Evolutionary conservation across 2,329 filamentous ascomycete genomes (phyloP), one percentile per base, ranked within the genome.

Genomic region (Fusarium scirpi): DNA sequence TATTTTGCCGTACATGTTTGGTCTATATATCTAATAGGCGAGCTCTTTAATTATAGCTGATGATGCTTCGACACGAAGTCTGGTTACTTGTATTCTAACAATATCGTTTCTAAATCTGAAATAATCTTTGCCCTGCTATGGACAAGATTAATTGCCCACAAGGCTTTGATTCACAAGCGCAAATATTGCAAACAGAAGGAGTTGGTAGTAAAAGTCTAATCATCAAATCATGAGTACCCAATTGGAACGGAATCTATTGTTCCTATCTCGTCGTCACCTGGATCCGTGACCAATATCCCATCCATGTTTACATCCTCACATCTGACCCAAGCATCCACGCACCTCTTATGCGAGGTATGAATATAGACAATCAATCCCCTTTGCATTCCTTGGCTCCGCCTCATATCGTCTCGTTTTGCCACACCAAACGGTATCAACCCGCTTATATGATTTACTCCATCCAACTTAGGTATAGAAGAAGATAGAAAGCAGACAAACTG

Each of bases 401-500:
- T 44, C 27, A 44, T 51, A 59, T 58, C 51, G 45, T 49, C 40
- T 55, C 18, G 9, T 65, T 53, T 59, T 43, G 29, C 32, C 32
- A 52, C 62, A 47, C 40, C 46, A 65, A 63, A 60, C 60, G 49
- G 64, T 73, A 74, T 56, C 68, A 73, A 63, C 51, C 70, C 65
- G 38, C 62, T 59, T 45, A 63, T 62, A 68, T 70, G 51, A 60
- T 59, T 66, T 69, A 65, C 65, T 75, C 68, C 74, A 76, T 73
- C 74, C 75, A 77, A 76, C 72, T 70, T 62, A 74, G 69, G 69
- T 74, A 76, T 75, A 75, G 62, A 76, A 69, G 73, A 76, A 63
- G 63, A 40, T 56, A 46, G 41, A 55, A 57, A 69, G 32, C 51
- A 64, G 44, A 69, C 27, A 51, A 59, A 64, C 32, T 24, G 25